Evolutionary conservation across 2,329 filamentous ascomycete species (phyloP).

Genomic region (Ilyonectria robusta): DNA sequence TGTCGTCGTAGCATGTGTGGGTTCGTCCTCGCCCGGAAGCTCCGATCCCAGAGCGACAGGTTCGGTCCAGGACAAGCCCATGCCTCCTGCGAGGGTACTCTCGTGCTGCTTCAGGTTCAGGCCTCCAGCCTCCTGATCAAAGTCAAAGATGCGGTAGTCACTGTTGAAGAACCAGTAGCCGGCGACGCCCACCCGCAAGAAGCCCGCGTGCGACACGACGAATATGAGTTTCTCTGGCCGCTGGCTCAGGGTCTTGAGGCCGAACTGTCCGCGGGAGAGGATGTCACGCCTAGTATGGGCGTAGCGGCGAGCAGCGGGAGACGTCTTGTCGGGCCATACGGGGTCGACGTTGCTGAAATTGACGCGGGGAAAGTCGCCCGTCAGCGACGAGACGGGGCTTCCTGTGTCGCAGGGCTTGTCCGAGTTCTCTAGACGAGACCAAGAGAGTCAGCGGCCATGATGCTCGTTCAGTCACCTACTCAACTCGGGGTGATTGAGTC

Average conservation of each 20-base stretch:
- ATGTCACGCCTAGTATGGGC: constrained; percentile 67
- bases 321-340: constrained; percentile 74
- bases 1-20: constrained; percentile 9
- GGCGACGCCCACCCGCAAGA: constrained; percentile 70
- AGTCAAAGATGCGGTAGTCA: constrained; percentile 76
- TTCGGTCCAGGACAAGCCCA: constrained; percentile 54
- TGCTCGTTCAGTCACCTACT: not conserved
- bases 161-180: constrained; percentile 72
- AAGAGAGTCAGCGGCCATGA: not conserved
- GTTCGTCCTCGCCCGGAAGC: constrained; percentile 52
- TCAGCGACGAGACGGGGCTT: constrained; percentile 59
- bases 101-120: constrained; percentile 62
- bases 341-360: constrained; percentile 72
- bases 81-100: constrained; percentile 51
- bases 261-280: constrained; percentile 66
- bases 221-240: constrained; percentile 74
- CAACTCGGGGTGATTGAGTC: not conserved
- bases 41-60: constrained; percentile 56
- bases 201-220: constrained; percentile 76
- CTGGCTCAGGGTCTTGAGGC: constrained; percentile 63
- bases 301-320: constrained; percentile 61
- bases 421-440: constrained; percentile 62
- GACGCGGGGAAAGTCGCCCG: constrained; percentile 66
- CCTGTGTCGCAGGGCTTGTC: constrained; percentile 74
- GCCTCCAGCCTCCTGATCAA: constrained; percentile 54